These are phyloP conservation scores for Paramecium primaurelia DNA, from an alignment of 73 alveolate species.

Conservation along the genomic window DNA sequence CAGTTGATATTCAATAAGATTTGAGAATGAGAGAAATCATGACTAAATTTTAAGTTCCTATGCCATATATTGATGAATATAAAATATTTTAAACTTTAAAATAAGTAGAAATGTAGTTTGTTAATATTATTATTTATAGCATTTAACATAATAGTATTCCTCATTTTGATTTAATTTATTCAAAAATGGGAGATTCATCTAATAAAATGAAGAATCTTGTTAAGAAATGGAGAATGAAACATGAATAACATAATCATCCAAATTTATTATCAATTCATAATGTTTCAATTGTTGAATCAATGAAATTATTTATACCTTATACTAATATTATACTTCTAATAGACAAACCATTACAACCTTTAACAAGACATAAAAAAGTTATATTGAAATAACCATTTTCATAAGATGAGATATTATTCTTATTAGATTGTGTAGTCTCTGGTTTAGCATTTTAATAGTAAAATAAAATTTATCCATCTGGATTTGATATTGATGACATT, in stretches of 20 bases:
- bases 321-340: not conserved
- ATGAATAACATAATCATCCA: slow-evolving; percentile 11
- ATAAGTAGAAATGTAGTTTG: not conserved
- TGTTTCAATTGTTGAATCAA: not conserved
- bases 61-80: not conserved
- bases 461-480: slow-evolving; percentile 4
- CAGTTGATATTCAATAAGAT: not conserved
- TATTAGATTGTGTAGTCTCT: slow-evolving; percentile 11
- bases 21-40: not conserved
- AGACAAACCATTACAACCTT: not conserved
- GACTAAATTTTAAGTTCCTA: not conserved
- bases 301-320: not conserved
- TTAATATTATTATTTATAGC: not conserved
- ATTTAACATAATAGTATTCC: not conserved
- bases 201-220: not conserved
- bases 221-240: not conserved
- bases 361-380: slow-evolving; percentile 10
- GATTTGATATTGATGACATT: slow-evolving; percentile 25
- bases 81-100: not conserved
- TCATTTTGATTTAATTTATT: not conserved
- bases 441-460: not conserved
- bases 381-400: not conserved
- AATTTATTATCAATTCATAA: slow-evolving; percentile 9
- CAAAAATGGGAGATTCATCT: not conserved
- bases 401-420: not conserved